A percentile compares a stretch with the other conserved stretches of the same genome.
phyloP scores from a whole-genome alignment of 441 rosid genomes.

The Populus hybrid region DNA sequence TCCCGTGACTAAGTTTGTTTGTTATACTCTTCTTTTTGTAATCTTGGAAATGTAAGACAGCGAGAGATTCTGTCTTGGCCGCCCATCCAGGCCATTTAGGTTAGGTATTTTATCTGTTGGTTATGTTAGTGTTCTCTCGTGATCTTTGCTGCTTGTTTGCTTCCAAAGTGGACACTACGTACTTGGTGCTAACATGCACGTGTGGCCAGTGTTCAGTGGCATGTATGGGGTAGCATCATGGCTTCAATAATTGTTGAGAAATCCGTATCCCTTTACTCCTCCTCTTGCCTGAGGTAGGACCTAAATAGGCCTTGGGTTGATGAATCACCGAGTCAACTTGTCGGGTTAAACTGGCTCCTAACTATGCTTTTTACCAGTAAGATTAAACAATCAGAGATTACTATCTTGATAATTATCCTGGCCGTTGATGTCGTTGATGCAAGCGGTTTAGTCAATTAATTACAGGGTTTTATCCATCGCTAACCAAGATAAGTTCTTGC shows the following conservation, averaged over 20 bases:
- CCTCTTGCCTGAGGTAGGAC: no score
- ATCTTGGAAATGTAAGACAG: background rate
- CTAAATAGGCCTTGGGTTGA: no score
- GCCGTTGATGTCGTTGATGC: background rate
- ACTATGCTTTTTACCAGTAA: background rate
- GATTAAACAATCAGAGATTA: background rate
- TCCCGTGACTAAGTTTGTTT: constrained; percentile 5
- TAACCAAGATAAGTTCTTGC: background rate
- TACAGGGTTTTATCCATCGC: background rate
- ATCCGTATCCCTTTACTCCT: no score
- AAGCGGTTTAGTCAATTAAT: background rate
- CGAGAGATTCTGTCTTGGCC: background rate
- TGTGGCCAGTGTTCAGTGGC: background rate
- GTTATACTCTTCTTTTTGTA: background rate
- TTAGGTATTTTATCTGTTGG: constrained; percentile 1
- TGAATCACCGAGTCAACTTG: no score
- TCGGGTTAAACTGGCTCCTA: no score
- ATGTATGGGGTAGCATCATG: background rate
- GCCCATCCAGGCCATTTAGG: constrained; percentile 3
- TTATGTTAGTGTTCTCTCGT: constrained; percentile 8
- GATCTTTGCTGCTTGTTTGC: background rate
- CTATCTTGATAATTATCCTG: no score
- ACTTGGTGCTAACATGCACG: background rate
- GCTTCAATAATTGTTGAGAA: background rate
- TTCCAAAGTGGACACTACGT: background rate